Evolutionary conservation across 306 rosid genomes (phyloP).

Genomic region (Rosa multiflora): DNA sequence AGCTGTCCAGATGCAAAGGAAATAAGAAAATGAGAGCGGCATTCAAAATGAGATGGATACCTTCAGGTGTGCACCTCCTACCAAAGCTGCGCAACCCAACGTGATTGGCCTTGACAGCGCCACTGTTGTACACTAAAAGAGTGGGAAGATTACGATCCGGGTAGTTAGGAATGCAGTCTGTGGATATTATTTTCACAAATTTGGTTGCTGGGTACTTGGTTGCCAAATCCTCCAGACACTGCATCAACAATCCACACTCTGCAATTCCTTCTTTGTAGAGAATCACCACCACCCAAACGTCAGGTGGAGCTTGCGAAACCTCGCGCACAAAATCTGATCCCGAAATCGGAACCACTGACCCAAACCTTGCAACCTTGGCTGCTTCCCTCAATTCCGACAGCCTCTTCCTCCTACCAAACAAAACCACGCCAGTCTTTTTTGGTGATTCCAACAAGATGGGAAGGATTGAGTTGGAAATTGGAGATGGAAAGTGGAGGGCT

Average conservation of each 20-base stretch:
- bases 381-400: conserved; percentile 82
- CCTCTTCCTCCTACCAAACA: conserved; percentile 79
- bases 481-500: background rate
- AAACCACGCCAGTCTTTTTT: background rate
- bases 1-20: background rate
- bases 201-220: conserved; percentile 82
- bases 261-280: conserved; percentile 92
- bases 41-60: conserved; percentile 36
- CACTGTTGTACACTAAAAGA: conserved; percentile 83
- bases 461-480: background rate
- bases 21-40: background rate
- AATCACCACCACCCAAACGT: conserved; percentile 96
- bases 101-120: conserved; percentile 85
- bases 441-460: too few species aligned
- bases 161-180: conserved; percentile 95
- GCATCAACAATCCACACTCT: conserved; percentile 82
- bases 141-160: conserved; percentile 89
- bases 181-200: conserved; percentile 89
- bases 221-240: conserved; percentile 81
- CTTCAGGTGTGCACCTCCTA: conserved; percentile 91
- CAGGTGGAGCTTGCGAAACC: conserved; percentile 95
- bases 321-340: conserved; percentile 97
- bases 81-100: conserved; percentile 82
- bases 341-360: conserved; percentile 79
- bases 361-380: conserved; percentile 73